Percentiles rank a stretch among this genome's conserved stretches.
phyloP scores from a whole-genome alignment of 1,284 basidiomycete species.

The Ustilago cynodontis region DNA sequence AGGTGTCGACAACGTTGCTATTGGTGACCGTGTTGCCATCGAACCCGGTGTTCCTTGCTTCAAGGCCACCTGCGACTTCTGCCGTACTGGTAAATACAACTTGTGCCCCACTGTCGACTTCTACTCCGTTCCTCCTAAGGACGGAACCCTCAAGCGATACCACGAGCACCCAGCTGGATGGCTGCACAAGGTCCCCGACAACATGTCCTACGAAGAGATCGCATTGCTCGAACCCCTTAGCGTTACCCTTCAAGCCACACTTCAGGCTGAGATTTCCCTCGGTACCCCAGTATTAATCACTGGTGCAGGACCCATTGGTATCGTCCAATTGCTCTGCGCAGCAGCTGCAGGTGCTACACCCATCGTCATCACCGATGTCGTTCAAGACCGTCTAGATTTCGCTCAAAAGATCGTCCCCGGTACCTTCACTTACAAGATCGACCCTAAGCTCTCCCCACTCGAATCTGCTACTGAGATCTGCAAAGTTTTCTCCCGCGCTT shows the following conservation, averaged over 20 bases:
- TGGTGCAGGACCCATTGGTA: constrained; percentile 72
- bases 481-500: constrained; percentile 53
- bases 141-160: constrained; percentile 69
- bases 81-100: constrained; percentile 74
- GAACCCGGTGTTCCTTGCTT: constrained; percentile 72
- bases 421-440: constrained; percentile 70
- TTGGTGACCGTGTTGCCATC: constrained; percentile 66
- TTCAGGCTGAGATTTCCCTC: constrained; percentile 72
- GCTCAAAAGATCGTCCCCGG: constrained; percentile 73
- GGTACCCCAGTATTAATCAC: constrained; percentile 67
- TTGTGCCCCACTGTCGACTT: constrained; percentile 69
- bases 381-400: constrained; percentile 73
- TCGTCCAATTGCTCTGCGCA: constrained; percentile 73
- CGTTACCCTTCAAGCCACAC: constrained; percentile 74
- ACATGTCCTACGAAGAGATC: constrained; percentile 72
- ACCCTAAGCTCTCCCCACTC: constrained; percentile 35
- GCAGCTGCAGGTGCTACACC: constrained; percentile 74
- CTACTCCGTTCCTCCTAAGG: constrained; percentile 69
- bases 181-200: constrained; percentile 73
- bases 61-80: constrained; percentile 72
- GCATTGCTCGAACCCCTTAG: constrained; percentile 73
- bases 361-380: constrained; percentile 74
- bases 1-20: constrained; percentile 59
- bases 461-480: constrained; percentile 58
- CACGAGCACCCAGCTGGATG: constrained; percentile 74